Conservation (phyloP, 768 basidiomycete genomes). For the Boletus sp. region DNA sequence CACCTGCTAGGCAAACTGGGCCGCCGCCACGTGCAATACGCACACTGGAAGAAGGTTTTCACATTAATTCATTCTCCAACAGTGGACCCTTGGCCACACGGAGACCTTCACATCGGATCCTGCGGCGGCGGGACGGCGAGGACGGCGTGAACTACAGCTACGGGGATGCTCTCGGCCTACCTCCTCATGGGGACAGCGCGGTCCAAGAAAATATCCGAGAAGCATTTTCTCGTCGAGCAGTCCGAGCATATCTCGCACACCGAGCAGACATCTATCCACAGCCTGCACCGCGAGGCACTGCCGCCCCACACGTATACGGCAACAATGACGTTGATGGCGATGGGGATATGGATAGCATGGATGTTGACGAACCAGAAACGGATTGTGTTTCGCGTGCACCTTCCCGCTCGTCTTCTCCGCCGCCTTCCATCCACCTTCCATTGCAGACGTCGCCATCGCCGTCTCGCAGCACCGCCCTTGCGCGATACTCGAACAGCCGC, state of each 20-base stretch:
- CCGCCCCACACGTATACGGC: conserved; percentile 12
- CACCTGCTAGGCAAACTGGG: conserved; percentile 13
- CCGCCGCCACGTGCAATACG: conserved; percentile 39
- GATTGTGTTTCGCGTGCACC: conserved; percentile 54
- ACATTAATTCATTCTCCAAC: conserved; percentile 26
- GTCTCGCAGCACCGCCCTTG: conserved; percentile 17
- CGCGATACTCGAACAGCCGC: conserved; percentile 19
- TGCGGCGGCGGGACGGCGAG: conserved; percentile 21
- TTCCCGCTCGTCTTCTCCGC: conserved; percentile 48
- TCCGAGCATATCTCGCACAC: conserved; percentile 34
- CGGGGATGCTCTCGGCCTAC: conserved; percentile 54
- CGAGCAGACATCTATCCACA: conserved; percentile 25
- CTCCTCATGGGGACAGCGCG: conserved; percentile 50
- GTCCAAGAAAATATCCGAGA: conserved; percentile 58
- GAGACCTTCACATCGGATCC: conserved; percentile 18
- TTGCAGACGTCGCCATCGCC: conserved; percentile 23
- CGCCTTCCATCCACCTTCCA: conserved; percentile 34
- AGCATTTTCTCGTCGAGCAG: conserved; percentile 48
- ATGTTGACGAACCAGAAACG: conserved; percentile 47
- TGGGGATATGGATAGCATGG: conserved; percentile 42
- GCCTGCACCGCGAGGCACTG: conserved; percentile 14
- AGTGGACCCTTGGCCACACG: conserved; percentile 16
- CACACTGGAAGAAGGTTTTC: conserved; percentile 57
- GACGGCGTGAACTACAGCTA: conserved; percentile 34
- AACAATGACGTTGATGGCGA: conserved; percentile 24